Evolutionary conservation across 208 protist species (phyloP), one percentile per base, ranked within the genome.

Genomic region (Phytomonas serpens): DNA sequence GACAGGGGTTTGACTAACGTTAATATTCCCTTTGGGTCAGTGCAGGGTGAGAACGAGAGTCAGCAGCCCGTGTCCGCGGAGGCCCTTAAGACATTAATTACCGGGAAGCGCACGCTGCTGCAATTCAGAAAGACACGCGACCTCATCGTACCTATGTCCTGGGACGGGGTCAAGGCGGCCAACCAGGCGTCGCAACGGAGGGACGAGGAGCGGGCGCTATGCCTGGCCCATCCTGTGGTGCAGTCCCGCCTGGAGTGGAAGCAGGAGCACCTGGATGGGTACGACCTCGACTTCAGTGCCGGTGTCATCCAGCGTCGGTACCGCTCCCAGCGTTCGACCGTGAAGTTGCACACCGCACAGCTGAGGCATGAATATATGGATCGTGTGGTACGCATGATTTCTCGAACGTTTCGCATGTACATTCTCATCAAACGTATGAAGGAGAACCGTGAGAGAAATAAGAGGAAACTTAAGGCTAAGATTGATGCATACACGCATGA

Each of bases 281-380:
- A 87, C 61, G 86, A 95, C 73, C 76, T 95, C 47, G 87, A 95
- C 78, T 89, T 91, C 85, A 92, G 89, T 69, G 90, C 90, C 4
- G 84, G 82, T 31, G 79, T 95, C 13, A 78, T 95, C 72, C 90
- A 95, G 83, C 85, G 90, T n/a, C 29, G 82, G 36, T 87, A 83
- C 76, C 81, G 73, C 68, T 76, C 68, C 64, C 79, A 82, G 51
- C 75, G 67, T 31, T 71, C 77, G 30, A 69, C 40, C 13, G 73
- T 63, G 68, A 84, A 85, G 69, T 77, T 84, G 47, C 79, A 75
- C 67, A 86, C 81, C 23, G 71, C 71, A 64, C 76, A 82, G 72
- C 37, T 93, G n/a, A 86, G 79, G 23, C 68, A 70, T 5, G 76
- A 79, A 13, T 95, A 92, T 74, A 86, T 93, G 71, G 76, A 92